Percentiles rank a stretch among this genome's conserved stretches.
Evolutionary conservation across 139 green algal species (phyloP).

Genomic region (Coelastrella sp.): DNA sequence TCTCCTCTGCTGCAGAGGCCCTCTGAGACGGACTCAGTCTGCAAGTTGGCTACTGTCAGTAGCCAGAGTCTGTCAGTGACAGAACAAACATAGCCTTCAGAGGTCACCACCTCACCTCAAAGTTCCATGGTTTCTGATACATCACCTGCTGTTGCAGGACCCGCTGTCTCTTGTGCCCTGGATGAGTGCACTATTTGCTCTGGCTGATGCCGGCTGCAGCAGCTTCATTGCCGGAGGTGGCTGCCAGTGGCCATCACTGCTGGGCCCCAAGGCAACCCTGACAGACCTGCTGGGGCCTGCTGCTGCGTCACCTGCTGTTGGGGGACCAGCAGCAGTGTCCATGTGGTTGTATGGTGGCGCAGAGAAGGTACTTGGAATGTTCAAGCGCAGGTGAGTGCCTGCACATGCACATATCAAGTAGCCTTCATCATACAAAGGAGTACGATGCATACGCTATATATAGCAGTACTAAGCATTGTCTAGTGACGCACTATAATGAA

Average conservation of each 20-base stretch:
- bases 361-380: slow-evolving; percentile 65
- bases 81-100: too few relatives aligned
- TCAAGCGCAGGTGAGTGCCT: slow-evolving; percentile 60
- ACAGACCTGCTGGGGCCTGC: slow-evolving; percentile 6
- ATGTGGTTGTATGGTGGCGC: slow-evolving; percentile 51
- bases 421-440: background rate
- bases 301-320: background rate
- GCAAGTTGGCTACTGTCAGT: too few relatives aligned
- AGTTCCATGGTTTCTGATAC: background rate
- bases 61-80: too few relatives aligned
- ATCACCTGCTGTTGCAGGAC: slow-evolving; percentile 47
- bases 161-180: slow-evolving; percentile 61
- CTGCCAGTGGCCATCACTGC: background rate
- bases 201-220: slow-evolving; percentile 65
- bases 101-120: too few relatives aligned
- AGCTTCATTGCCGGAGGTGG: slow-evolving; percentile 56
- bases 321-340: slow-evolving; percentile 2
- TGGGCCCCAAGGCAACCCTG: background rate
- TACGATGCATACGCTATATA: background rate
- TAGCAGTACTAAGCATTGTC: background rate
- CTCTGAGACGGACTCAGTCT: too few relatives aligned
- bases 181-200: slow-evolving; percentile 65
- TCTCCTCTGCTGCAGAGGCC: too few relatives aligned
- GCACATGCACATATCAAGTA: background rate
- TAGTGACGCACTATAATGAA: too few relatives aligned